Evolutionary conservation across 768 basidiomycete genomes (phyloP).

Genomic region (Kwoniella bestiolae): DNA sequence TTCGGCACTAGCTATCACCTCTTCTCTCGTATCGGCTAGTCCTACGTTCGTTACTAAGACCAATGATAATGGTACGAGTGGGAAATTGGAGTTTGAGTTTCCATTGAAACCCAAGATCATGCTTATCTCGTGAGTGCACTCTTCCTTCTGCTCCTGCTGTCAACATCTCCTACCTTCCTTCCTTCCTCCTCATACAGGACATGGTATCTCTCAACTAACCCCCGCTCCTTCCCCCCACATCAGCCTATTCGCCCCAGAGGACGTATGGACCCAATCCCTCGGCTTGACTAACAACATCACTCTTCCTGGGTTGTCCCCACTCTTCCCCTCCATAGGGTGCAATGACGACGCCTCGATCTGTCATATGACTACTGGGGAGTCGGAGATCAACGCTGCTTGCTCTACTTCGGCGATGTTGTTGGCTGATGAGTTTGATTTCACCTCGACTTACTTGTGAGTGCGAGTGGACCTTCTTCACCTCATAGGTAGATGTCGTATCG

Average conservation of each 20-base stretch:
- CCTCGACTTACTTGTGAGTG: slow-evolving; percentile 59
- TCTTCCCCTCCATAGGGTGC: slow-evolving; percentile 59
- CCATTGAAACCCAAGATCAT: slow-evolving; percentile 45
- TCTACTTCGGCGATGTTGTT: slow-evolving; percentile 57
- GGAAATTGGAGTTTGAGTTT: slow-evolving; percentile 14
- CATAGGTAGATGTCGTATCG: no score
- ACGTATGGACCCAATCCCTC: slow-evolving; percentile 47
- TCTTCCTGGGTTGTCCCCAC: slow-evolving; percentile 58
- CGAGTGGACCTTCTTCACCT: background rate
- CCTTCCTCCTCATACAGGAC: background rate
- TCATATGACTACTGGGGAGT: slow-evolving; percentile 58
- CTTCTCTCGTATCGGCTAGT: slow-evolving; percentile 3
- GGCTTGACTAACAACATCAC: slow-evolving; percentile 57
- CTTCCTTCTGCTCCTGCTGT: no score
- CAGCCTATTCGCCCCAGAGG: slow-evolving; percentile 49
- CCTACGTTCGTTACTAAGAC: background rate
- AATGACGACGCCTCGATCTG: slow-evolving; percentile 57
- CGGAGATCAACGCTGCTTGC: slow-evolving; percentile 61
- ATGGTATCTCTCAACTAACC: no score
- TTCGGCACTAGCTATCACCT: background rate
- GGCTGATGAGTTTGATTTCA: slow-evolving; percentile 58
- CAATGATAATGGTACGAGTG: background rate
- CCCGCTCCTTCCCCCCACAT: no score
- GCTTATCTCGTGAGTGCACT: slow-evolving; percentile 46
- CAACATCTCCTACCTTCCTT: no score